Conservation (phyloP, 2,329 filamentous ascomycete species). For the Diaporthe longicolla region DNA sequence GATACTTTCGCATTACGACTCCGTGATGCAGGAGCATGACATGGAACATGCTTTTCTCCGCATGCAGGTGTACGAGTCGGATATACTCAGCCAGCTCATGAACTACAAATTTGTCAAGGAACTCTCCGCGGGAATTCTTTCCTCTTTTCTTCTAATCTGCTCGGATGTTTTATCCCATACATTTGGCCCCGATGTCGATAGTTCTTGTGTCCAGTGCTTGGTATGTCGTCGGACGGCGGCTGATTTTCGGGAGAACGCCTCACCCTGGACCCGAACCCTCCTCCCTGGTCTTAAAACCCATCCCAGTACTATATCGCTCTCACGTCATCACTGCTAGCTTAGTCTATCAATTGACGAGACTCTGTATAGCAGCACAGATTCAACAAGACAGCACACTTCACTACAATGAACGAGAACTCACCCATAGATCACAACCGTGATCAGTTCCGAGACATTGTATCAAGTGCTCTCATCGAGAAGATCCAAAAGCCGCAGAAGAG, state of each 20-base stretch:
- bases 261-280: neutral
- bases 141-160: neutral
- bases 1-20: neutral
- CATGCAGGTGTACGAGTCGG: neutral
- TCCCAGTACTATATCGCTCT: neutral
- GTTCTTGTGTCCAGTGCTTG: too few relatives aligned
- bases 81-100: neutral
- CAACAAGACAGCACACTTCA: neutral
- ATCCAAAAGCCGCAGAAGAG: constrained; percentile 65
- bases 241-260: neutral
- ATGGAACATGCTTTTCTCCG: constrained; percentile 7
- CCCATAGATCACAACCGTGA: constrained; percentile 50
- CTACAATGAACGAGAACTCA: neutral
- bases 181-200: too few relatives aligned
- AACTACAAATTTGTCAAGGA: neutral
- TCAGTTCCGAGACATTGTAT: constrained; percentile 81
- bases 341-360: too few relatives aligned
- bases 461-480: constrained; percentile 76
- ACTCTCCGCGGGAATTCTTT: neutral
- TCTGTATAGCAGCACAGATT: too few relatives aligned
- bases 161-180: neutral
- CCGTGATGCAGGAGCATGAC: constrained; percentile 16
- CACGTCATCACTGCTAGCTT: too few relatives aligned
- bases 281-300: too few relatives aligned
- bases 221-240: too few relatives aligned